Evolutionary conservation across 306 rosid genomes (phyloP), one percentile per base, ranked within the genome.

Genomic region (Dalbergia cochinchinensis): DNA sequence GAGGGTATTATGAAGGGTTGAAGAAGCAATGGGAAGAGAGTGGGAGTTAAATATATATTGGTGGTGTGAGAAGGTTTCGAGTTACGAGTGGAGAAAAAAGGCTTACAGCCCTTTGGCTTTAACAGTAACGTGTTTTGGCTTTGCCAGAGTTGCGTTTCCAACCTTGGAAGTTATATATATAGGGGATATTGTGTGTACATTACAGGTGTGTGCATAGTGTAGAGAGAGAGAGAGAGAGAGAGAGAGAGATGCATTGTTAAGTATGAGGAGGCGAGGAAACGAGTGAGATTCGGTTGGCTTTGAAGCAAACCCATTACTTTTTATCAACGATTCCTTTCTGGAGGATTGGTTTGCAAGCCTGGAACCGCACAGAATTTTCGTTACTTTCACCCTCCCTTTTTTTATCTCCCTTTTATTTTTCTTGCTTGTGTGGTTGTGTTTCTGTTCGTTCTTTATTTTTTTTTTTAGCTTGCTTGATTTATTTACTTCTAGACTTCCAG

Each of bases 251-350:
- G 90, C 85, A 87, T 80, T 87, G 85, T 80, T 59, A 85, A 87
- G 94, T 85, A 85, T 85, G 95, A 86, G 90, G 94, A 91, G 86
- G 91, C 76, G 73, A 86, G 92, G 95, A 88, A 89, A 89, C 62
- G 87, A 92, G 98, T 90, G 91, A 89, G 94, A 94, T 94, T 92
- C 98, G 91, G 94, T 92, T 92, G 96, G 92, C 92, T 92, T 90
- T 86, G 94, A 94, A 94, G 98, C 98, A 94, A 94, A 89, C 93
- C 90, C 94, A 62, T 89, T 91, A 87, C 98, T 90, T 94, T 89
- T 90, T 76, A 44, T 78, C 83, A 81, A 94, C 90, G 97, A 90
- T 91, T 91, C 95, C 94, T 90, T 87, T 84, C 90, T 86, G 90
- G 86, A 91, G 85, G 88, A 90, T 91, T 94, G 89, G 87, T 82